A percentile compares a stretch with the other conserved stretches of the same genome.
These are phyloP conservation scores for Prunus padus DNA, from an alignment of 306 rosid genomes.

Conservation along the genomic window DNA sequence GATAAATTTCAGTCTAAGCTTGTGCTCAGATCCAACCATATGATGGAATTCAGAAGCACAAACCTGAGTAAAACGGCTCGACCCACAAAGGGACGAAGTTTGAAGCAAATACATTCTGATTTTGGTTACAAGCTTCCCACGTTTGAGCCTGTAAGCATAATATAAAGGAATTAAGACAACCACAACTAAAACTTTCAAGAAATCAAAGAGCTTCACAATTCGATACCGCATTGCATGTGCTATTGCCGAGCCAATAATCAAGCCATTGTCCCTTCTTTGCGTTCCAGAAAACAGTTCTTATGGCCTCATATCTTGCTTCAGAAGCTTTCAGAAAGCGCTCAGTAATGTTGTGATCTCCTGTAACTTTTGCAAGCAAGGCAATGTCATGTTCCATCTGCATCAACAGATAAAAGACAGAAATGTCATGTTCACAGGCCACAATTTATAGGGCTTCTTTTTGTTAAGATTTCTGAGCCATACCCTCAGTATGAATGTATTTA, in stretches of 20 bases:
- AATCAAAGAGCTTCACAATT: constrained; percentile 9
- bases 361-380: constrained; percentile 62
- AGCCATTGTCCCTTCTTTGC: constrained; percentile 71
- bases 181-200: constrained; percentile 3
- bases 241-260: constrained; percentile 71
- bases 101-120: constrained; percentile 67
- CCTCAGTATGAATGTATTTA: constrained; percentile 72
- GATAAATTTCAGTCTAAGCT: too few species aligned
- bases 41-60: constrained; percentile 18
- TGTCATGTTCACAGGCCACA: constrained; percentile 18
- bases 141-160: constrained; percentile 41
- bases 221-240: constrained; percentile 34
- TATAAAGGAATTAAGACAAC: constrained; percentile 17
- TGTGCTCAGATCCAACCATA: background rate
- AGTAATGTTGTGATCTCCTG: constrained; percentile 50
- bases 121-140: constrained; percentile 65
- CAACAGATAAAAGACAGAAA: constrained; percentile 20
- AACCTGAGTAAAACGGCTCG: constrained; percentile 74
- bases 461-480: constrained; percentile 36
- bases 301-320: constrained; percentile 56
- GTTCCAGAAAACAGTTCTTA: constrained; percentile 75
- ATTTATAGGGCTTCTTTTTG: constrained; percentile 17
- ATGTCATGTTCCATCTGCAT: constrained; percentile 85
- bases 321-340: constrained; percentile 50
- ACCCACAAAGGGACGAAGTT: constrained; percentile 91